These are phyloP conservation scores for Agrocybe praecox DNA, from an alignment of 768 basidiomycete species.

Conservation along the genomic window DNA sequence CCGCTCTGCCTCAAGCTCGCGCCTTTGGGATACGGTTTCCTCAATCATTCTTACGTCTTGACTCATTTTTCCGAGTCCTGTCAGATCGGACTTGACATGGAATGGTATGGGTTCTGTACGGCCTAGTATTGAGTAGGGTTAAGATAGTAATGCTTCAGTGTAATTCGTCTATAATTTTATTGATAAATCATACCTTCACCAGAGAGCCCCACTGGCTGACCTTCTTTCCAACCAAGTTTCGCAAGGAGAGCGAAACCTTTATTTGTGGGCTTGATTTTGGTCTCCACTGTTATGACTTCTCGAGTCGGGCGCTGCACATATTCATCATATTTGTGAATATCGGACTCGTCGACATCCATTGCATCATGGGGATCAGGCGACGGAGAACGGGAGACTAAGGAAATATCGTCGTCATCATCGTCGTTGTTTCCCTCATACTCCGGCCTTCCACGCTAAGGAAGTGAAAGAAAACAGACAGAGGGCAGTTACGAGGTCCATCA, in stretches of 20 bases:
- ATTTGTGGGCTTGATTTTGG: conserved; percentile 76
- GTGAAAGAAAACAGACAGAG: conserved; percentile 47
- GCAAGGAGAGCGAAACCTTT: conserved; percentile 81
- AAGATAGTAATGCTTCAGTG: neutral
- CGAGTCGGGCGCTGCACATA: conserved; percentile 49
- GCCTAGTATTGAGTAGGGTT: conserved; percentile 41
- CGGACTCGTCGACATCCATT: conserved; percentile 52
- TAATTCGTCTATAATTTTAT: neutral
- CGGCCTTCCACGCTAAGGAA: conserved; percentile 64
- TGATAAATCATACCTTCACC: conserved; percentile 60
- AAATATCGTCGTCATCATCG: conserved; percentile 71
- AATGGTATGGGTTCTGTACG: conserved; percentile 86
- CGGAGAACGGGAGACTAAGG: conserved; percentile 74
- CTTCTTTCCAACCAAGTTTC: conserved; percentile 84
- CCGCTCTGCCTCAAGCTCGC: conserved; percentile 79
- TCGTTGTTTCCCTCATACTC: conserved; percentile 49
- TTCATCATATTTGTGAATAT: conserved; percentile 66
- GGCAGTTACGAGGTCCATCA: conserved; percentile 56
- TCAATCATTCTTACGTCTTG: conserved; percentile 87
- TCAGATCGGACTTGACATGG: conserved; percentile 73
- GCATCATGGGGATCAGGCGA: conserved; percentile 58
- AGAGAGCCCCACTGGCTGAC: conserved; percentile 75
- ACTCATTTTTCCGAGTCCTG: conserved; percentile 76
- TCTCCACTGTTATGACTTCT: conserved; percentile 81
- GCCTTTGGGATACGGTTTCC: conserved; percentile 80